phyloP scores from a whole-genome alignment of 768 basidiomycete genomes.

The Pleurotus citrinopileatus region DNA sequence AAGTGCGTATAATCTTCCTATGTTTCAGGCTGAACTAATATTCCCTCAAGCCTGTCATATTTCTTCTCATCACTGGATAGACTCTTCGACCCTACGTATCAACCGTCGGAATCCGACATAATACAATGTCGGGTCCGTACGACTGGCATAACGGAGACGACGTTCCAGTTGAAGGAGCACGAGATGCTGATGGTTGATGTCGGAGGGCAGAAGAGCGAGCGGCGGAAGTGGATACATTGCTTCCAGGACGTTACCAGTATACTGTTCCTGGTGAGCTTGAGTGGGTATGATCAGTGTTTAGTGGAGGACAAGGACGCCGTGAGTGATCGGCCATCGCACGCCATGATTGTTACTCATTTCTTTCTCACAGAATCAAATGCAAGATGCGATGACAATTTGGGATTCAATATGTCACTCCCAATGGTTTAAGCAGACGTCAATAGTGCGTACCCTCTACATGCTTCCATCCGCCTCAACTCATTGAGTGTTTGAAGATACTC shows the following conservation, averaged over 20 bases:
- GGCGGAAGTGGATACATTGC: constrained; percentile 93
- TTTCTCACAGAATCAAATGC: constrained; percentile 87
- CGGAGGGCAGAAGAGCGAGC: constrained; percentile 90
- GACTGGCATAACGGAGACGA: constrained; percentile 88
- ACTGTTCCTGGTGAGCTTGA: constrained; percentile 85
- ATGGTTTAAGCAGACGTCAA: constrained; percentile 94
- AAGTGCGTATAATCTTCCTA: constrained; percentile 50
- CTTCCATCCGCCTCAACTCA: constrained; percentile 1
- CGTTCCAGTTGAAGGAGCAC: constrained; percentile 74
- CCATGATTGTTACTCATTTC: not conserved
- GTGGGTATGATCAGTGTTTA: constrained; percentile 92
- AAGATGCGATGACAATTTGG: constrained; percentile 98
- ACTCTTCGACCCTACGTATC: constrained; percentile 70
- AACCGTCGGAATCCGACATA: constrained; percentile 84
- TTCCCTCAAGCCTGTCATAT: constrained; percentile 54
- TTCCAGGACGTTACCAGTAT: constrained; percentile 95
- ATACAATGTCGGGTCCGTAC: constrained; percentile 84
- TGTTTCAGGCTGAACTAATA: constrained; percentile 1
- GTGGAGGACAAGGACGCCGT: constrained; percentile 92
- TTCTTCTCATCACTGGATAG: constrained; percentile 81
- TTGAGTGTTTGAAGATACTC: constrained; percentile 59
- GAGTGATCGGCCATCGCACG: constrained; percentile 25
- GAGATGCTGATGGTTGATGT: constrained; percentile 94
- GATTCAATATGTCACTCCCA: constrained; percentile 97
- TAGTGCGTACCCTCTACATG: constrained; percentile 67